Percentiles rank a stretch among this genome's conserved stretches.
phyloP scores from a whole-genome alignment of 805 yeast species.

The Saccharomycopsis sp. region DNA sequence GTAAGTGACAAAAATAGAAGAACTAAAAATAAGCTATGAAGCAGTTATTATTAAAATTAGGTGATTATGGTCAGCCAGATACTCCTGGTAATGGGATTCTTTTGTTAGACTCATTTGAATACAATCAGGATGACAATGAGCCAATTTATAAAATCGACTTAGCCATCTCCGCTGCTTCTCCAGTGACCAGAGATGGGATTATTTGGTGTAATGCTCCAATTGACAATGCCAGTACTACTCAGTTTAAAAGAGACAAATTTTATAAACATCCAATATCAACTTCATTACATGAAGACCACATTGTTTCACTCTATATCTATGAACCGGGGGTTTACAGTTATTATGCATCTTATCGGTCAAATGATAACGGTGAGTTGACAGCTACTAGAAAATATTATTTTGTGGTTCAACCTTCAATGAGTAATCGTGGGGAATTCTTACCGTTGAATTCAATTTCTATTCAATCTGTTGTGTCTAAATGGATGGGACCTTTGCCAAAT shows the following conservation, averaged over 20 bases:
- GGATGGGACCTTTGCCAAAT: constrained; percentile 64
- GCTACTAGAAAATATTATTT: constrained; percentile 57
- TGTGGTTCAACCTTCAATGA: constrained; percentile 72
- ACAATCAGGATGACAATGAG: constrained; percentile 24
- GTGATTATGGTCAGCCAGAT: constrained; percentile 18
- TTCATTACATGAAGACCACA: constrained; percentile 59
- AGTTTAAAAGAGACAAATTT: constrained; percentile 53
- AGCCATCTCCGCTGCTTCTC: constrained; percentile 67
- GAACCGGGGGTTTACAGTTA: constrained; percentile 77
- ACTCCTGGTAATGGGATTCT: constrained; percentile 14
- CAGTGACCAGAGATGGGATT: constrained; percentile 61
- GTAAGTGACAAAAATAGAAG: too few species aligned
- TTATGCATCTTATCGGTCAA: constrained; percentile 51
- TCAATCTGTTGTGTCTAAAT: constrained; percentile 83
- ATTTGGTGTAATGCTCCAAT: constrained; percentile 72
- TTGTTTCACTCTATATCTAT: constrained; percentile 53
- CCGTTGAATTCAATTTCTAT: constrained; percentile 74
- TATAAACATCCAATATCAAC: constrained; percentile 43
- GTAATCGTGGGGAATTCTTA: constrained; percentile 42
- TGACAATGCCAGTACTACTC: constrained; percentile 25
- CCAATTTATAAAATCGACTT: constrained; percentile 47
- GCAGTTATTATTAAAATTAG: constrained; percentile 14
- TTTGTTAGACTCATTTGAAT: constrained; percentile 15
- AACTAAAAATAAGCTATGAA: constrained; percentile 6
- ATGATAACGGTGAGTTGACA: constrained; percentile 29